phyloP scores from a whole-genome alignment of 169 alveolate species.

The Besnoitia besnoiti region DNA sequence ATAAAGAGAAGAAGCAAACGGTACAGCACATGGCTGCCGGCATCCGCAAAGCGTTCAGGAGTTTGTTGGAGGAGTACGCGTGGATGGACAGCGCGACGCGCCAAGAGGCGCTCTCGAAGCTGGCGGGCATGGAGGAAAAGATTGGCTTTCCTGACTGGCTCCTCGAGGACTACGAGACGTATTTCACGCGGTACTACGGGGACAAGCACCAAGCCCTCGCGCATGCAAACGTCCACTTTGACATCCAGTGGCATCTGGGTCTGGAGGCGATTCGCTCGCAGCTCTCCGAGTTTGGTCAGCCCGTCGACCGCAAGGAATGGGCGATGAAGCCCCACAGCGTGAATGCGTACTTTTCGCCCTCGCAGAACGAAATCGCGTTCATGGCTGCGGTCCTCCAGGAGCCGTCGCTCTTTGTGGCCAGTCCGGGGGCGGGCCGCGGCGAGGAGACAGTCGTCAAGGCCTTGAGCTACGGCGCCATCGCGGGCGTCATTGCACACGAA shows the following conservation, averaged over 20 bases:
- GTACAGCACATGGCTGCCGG: neutral
- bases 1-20: neutral
- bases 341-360: constrained; percentile 28
- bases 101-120: constrained; percentile 20
- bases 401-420: constrained; percentile 18
- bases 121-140: constrained; percentile 3
- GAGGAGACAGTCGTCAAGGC: constrained; percentile 32
- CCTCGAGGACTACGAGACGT: neutral
- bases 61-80: constrained; percentile 1
- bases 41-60: neutral
- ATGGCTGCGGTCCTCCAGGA: constrained; percentile 36
- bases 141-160: constrained; percentile 54
- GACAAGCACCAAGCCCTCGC: neutral
- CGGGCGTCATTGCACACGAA: constrained; percentile 46
- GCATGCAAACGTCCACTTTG: neutral
- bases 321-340: constrained; percentile 8
- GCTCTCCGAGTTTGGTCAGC: constrained; percentile 4
- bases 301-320: constrained; percentile 28
- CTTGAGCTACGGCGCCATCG: constrained; percentile 47
- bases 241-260: neutral
- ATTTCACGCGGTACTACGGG: constrained; percentile 27
- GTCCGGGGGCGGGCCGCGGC: neutral
- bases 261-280: neutral
- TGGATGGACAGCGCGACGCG: constrained; percentile 56
- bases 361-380: constrained; percentile 27